These are phyloP conservation scores for Gossypium stocksii DNA, from an alignment of 345 rosid genomes.

Conservation along the genomic window DNA sequence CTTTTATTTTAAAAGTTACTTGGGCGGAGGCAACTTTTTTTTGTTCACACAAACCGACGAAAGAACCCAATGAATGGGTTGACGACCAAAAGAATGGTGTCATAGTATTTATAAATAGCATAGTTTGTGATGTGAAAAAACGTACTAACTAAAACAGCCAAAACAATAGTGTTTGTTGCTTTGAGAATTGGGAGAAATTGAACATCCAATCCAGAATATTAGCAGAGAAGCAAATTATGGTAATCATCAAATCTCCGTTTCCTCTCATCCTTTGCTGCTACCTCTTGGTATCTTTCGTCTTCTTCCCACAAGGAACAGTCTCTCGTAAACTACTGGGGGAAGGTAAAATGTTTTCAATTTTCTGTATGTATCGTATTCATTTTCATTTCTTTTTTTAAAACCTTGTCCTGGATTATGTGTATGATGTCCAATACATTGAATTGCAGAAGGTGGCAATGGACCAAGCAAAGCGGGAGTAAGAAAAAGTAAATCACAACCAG, in stretches of 20 bases:
- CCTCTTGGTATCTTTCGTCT: not conserved
- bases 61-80: too few species aligned
- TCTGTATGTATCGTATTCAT: too few species aligned
- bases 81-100: not conserved
- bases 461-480: not conserved
- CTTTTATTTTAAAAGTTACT: too few species aligned
- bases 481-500: accelerated
- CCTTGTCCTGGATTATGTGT: too few species aligned
- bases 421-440: not conserved
- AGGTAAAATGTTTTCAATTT: too few species aligned
- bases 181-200: too few species aligned
- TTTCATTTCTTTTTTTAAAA: too few species aligned
- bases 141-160: too few species aligned
- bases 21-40: too few species aligned
- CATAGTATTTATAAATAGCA: not conserved
- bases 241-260: not conserved
- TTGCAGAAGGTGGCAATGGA: not conserved
- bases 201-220: not conserved
- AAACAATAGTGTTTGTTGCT: too few species aligned
- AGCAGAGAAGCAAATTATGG: not conserved
- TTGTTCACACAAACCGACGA: too few species aligned
- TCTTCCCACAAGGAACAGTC: not conserved
- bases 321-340: not conserved
- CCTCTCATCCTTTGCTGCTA: not conserved
- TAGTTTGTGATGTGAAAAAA: too few species aligned